phyloP scores from a whole-genome alignment of 352 stramenopile species.

The Phytophthora gonapodyides region DNA sequence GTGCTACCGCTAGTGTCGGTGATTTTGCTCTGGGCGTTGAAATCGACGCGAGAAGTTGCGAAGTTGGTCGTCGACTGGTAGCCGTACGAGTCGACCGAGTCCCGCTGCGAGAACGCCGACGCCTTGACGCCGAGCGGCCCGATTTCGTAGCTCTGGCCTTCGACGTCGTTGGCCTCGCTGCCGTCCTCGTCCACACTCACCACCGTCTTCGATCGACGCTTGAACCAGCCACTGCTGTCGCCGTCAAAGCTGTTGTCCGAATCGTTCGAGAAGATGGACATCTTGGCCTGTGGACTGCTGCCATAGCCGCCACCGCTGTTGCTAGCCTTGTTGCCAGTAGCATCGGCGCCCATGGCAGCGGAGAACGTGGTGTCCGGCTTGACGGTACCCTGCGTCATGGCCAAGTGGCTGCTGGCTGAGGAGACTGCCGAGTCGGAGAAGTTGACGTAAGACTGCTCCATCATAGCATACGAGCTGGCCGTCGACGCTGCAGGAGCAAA shows the following conservation, averaged over 20 bases:
- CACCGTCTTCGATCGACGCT: conserved; percentile 50
- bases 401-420: conserved; percentile 23
- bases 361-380: conserved; percentile 39
- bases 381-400: conserved; percentile 13
- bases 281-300: conserved; percentile 39
- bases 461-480: conserved; percentile 26
- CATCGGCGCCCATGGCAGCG: conserved; percentile 25
- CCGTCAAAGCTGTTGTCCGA: conserved; percentile 43
- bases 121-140: conserved; percentile 29
- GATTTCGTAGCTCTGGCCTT: conserved; percentile 34
- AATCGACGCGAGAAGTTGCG: conserved; percentile 32
- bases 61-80: conserved; percentile 30
- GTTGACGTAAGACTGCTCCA: conserved; percentile 47
- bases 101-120: conserved; percentile 29
- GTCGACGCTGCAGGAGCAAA: conserved; percentile 25
- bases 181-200: conserved; percentile 36
- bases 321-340: conserved; percentile 8
- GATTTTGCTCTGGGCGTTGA: conserved; percentile 34
- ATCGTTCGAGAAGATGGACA: conserved; percentile 53
- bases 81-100: conserved; percentile 39
- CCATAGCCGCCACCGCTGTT: conserved; percentile 20
- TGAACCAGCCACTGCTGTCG: conserved; percentile 51
- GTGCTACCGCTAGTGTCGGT: conserved; percentile 42
- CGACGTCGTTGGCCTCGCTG: conserved; percentile 20
- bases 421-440: conserved; percentile 44